These are phyloP conservation scores for Myriangium duriaei DNA, from an alignment of 2,329 filamentous ascomycete species.

Conservation along the genomic window DNA sequence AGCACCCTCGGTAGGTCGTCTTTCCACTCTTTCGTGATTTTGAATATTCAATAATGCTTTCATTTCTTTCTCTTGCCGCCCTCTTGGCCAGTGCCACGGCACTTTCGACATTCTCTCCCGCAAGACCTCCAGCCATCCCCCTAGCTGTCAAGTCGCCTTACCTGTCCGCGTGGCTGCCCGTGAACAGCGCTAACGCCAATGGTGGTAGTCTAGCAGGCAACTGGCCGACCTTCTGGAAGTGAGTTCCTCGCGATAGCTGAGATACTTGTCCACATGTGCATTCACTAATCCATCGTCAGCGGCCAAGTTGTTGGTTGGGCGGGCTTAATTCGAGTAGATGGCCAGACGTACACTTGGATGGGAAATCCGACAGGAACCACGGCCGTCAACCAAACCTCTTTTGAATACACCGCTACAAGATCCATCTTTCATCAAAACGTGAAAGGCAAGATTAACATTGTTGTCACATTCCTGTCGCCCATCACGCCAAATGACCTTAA, in stretches of 20 bases:
- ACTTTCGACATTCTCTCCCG: slow-evolving; percentile 48
- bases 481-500: slow-evolving; percentile 55
- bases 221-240: slow-evolving; percentile 60
- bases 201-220: slow-evolving; percentile 54
- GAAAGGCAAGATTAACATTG: slow-evolving; percentile 48
- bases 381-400: slow-evolving; percentile 47
- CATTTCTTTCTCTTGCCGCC: slow-evolving; percentile 9
- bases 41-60: too few species aligned
- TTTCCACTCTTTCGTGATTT: too few species aligned
- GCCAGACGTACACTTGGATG: slow-evolving; percentile 53
- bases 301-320: slow-evolving; percentile 12
- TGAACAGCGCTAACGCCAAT: slow-evolving; percentile 47
- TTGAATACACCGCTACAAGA: slow-evolving; percentile 59
- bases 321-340: slow-evolving; percentile 52
- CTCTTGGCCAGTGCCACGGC: slow-evolving; percentile 4
- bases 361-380: slow-evolving; percentile 38
- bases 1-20: too few species aligned
- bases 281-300: slow-evolving; percentile 6
- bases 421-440: slow-evolving; percentile 59
- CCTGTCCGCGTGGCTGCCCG: slow-evolving; percentile 55
- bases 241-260: too few species aligned
- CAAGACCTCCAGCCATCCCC: slow-evolving; percentile 54
- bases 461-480: slow-evolving; percentile 57
- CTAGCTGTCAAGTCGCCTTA: slow-evolving; percentile 65
- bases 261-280: too few species aligned